Evolutionary conservation across 1,139 yeast species (phyloP).

Genomic region (Candida mesenterica): DNA sequence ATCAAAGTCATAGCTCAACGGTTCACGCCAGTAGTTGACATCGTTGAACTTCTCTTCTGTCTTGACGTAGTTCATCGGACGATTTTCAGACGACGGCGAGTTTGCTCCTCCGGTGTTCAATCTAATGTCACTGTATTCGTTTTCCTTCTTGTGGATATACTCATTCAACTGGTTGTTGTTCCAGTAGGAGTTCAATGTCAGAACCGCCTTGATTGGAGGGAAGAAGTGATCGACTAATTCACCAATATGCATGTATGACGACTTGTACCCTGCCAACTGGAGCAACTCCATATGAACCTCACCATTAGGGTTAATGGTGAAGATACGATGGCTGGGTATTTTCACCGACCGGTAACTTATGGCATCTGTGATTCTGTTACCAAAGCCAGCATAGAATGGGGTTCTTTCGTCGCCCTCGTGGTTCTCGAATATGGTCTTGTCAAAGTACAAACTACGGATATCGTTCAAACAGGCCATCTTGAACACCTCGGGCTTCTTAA

Average conservation of each 20-base stretch:
- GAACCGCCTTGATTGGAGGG: constrained; percentile 69
- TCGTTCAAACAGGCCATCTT: constrained; percentile 96
- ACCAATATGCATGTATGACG: constrained; percentile 85
- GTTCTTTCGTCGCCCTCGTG: constrained; percentile 42
- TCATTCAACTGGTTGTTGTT: constrained; percentile 37
- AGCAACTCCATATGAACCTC: constrained; percentile 97
- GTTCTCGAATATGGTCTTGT: constrained; percentile 8
- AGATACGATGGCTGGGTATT: constrained; percentile 90
- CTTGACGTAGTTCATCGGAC: constrained; percentile 17
- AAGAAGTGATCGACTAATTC: constrained; percentile 96
- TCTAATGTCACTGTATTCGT: constrained; percentile 3
- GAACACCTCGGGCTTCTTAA: constrained; percentile 95
- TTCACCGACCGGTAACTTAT: constrained; percentile 91
- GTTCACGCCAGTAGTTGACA: constrained; percentile 86
- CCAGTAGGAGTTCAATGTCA: constrained; percentile 38
- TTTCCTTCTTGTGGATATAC: constrained; percentile 26
- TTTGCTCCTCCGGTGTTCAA: constrained; percentile 5
- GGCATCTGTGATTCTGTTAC: constrained; percentile 96
- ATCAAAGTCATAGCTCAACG: constrained; percentile 50
- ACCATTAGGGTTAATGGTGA: constrained; percentile 94
- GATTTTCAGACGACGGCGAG: neutral
- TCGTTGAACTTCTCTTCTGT: constrained; percentile 74
- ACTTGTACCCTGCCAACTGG: constrained; percentile 89
- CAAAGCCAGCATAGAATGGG: constrained; percentile 97
- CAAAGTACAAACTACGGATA: constrained; percentile 64